Evolutionary conservation across 768 basidiomycete genomes (phyloP), one percentile per base, ranked within the genome.

Genomic region (Mycena chlorophos): DNA sequence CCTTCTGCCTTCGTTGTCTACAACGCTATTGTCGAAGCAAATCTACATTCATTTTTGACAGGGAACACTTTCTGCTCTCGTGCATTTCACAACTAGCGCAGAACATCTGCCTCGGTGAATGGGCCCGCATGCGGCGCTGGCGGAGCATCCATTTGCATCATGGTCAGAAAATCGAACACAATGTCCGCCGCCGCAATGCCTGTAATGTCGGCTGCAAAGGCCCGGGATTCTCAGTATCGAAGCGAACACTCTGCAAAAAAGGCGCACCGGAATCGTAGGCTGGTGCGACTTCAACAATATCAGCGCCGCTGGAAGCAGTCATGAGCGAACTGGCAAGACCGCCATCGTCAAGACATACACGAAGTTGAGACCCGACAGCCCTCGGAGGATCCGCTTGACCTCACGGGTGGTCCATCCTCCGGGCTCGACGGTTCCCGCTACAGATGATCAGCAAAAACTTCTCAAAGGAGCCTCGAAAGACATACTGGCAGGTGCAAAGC

Each of bases 361-460:
- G 38, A 86, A 78, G 65, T 86, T 84, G 25, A 86, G 68, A 8
- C 84, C 83, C 1, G 76, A 73, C 13, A 86, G 69, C 5, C 85
- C 85, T 30, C 86, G 79, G 43, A 86, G 73, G 61, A 86, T 83
- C 29, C 81, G 75, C 57, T 85, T 84, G 46, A 83, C 75, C 66
- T 86, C 85, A 47, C 85, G 77, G 5, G 76, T 80, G 14, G 86
- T 84, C 83, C 82, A 86, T 16, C 86, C 86, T 50, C 86, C 86
- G 2, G 77, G 72, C 62, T 87, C 85, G 4, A 85, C 84, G 1
- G 86, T 85, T 20, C 85, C 84, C 46, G 85, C 80, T 83, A 29
- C 28, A 14, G 17, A 14, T 40, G 47, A 34, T 30, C 31, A n/a
- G 28, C 27, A 20, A n/a, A 22, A 25, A n/a, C 22, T 22, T 13